Evolutionary conservation across 306 rosid genomes (phyloP).

Genomic region (Carpinus fangiana): DNA sequence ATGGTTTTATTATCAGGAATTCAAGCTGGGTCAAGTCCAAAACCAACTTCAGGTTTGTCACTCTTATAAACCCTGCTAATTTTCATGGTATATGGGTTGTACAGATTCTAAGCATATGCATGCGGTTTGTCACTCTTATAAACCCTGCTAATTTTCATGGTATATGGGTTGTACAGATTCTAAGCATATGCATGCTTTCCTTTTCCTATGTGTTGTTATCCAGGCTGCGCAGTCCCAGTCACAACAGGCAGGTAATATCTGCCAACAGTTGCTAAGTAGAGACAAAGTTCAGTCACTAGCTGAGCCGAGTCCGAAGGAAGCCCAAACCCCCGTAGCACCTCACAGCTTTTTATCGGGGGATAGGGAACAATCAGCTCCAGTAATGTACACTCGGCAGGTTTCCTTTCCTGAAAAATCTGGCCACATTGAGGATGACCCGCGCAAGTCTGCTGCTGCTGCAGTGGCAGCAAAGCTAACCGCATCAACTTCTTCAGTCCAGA

Average conservation of each 20-base stretch:
- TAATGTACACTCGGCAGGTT: constrained; percentile 60
- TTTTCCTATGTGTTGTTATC: constrained; percentile 26
- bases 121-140: constrained; percentile 20
- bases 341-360: constrained; percentile 52
- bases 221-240: constrained; percentile 88
- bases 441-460: constrained; percentile 97
- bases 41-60: constrained; percentile 85
- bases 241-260: constrained; percentile 52
- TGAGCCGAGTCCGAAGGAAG: constrained; percentile 70
- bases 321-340: constrained; percentile 56
- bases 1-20: constrained; percentile 58
- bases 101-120: constrained; percentile 6
- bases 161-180: not conserved
- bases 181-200: constrained; percentile 15
- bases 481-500: constrained; percentile 88
- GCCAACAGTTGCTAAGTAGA: constrained; percentile 51
- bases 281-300: constrained; percentile 45
- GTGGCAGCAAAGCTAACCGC: constrained; percentile 97
- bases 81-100: constrained; percentile 1
- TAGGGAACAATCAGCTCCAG: constrained; percentile 78
- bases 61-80: constrained; percentile 13
- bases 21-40: constrained; percentile 83
- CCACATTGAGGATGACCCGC: constrained; percentile 67
- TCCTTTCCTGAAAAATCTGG: constrained; percentile 59
- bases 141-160: constrained; percentile 11